A percentile compares a stretch with the other conserved stretches of the same genome.
Evolutionary conservation across 2,329 filamentous ascomycete species (phyloP).

Genomic region (Cladosporium colombiae): DNA sequence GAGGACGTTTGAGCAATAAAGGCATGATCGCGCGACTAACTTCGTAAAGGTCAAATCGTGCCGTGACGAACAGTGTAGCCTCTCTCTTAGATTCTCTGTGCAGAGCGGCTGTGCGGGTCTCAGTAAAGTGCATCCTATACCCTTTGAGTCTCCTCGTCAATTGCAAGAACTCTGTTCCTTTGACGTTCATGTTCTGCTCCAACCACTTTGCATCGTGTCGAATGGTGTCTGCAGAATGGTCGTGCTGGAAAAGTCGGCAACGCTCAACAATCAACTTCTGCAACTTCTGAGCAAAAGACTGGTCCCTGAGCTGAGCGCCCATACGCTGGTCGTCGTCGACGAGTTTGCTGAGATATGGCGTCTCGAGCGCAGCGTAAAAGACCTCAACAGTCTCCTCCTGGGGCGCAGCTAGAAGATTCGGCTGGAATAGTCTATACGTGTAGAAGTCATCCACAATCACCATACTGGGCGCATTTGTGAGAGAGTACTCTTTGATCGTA

Average conservation of each 20-base stretch:
- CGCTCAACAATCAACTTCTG: slow-evolving; percentile 84
- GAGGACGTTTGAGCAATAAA: slow-evolving; percentile 76
- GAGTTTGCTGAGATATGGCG: slow-evolving; percentile 71
- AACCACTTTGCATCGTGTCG: slow-evolving; percentile 89
- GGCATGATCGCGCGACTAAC: slow-evolving; percentile 84
- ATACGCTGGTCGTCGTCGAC: slow-evolving; percentile 77
- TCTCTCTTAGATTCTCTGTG: slow-evolving; percentile 56
- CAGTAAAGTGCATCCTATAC: slow-evolving; percentile 67
- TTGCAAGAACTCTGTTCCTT: slow-evolving; percentile 75
- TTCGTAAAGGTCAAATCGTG: slow-evolving; percentile 82
- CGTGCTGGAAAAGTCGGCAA: slow-evolving; percentile 85
- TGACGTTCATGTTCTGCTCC: slow-evolving; percentile 77
- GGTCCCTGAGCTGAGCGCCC: slow-evolving; percentile 66
- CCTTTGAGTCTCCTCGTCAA: slow-evolving; percentile 75
- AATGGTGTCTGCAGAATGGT: slow-evolving; percentile 74
- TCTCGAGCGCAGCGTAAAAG: slow-evolving; percentile 81
- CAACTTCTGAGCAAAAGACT: slow-evolving; percentile 67
- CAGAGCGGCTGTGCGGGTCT: slow-evolving; percentile 74
- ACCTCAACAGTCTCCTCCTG: slow-evolving; percentile 84
- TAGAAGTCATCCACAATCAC: slow-evolving; percentile 86
- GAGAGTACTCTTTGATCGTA: slow-evolving; percentile 71
- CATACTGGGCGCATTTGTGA: slow-evolving; percentile 70
- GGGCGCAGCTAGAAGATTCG: slow-evolving; percentile 79
- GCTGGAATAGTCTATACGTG: slow-evolving; percentile 85
- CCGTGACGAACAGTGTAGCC: slow-evolving; percentile 74